Evolutionary conservation across 495 filamentous ascomycete species (phyloP).

Genomic region (Trichocladium uniseriatum): DNA sequence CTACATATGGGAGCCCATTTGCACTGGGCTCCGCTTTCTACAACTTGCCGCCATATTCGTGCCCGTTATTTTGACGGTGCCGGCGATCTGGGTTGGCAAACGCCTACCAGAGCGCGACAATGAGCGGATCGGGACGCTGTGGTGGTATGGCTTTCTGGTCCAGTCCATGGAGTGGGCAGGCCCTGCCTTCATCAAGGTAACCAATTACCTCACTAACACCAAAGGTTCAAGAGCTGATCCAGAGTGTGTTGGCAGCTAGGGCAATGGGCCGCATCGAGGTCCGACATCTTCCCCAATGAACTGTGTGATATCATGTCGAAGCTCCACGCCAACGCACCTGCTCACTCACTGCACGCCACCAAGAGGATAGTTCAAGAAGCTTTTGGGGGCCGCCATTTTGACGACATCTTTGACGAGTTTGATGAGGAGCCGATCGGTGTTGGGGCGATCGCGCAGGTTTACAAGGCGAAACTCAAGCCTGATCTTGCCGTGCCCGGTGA

Average conservation of each 20-base stretch:
- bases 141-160: slow-evolving; percentile 93
- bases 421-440: slow-evolving; percentile 84
- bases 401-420: slow-evolving; percentile 96
- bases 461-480: slow-evolving; percentile 85
- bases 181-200: slow-evolving; percentile 95
- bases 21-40: slow-evolving; percentile 76
- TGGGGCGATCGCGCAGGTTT: slow-evolving; percentile 96
- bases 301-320: slow-evolving; percentile 91
- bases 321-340: slow-evolving; percentile 86
- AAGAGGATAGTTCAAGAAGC: slow-evolving; percentile 69
- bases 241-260: slow-evolving; percentile 53
- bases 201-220: background rate
- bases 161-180: slow-evolving; percentile 86
- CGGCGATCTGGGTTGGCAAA: slow-evolving; percentile 68
- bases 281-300: slow-evolving; percentile 94
- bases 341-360: slow-evolving; percentile 75
- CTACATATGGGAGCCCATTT: slow-evolving; percentile 78
- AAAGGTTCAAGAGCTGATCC: slow-evolving; percentile 15
- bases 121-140: slow-evolving; percentile 70
- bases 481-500: slow-evolving; percentile 59
- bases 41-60: slow-evolving; percentile 83
- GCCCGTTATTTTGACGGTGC: slow-evolving; percentile 73
- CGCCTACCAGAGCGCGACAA: slow-evolving; percentile 50
- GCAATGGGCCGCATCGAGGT: slow-evolving; percentile 96
- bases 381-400: slow-evolving; percentile 69